These are phyloP conservation scores for Penicillium salamii DNA, from an alignment of 495 filamentous ascomycete species.

Conservation along the genomic window DNA sequence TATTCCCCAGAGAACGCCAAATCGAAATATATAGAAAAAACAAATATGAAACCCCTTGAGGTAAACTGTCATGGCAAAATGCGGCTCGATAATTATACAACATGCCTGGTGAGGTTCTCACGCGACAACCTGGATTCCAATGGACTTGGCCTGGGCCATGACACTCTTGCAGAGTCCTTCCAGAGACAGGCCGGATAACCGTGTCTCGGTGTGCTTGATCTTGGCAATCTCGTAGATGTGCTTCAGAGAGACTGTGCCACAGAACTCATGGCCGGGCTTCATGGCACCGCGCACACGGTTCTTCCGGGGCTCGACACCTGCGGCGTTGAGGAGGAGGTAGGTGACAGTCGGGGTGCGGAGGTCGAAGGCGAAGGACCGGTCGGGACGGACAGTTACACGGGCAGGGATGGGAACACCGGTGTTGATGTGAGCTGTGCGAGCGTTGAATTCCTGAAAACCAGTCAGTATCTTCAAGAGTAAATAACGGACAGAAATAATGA, in stretches of 20 bases:
- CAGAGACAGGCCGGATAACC: slow-evolving; percentile 75
- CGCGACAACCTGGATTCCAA: slow-evolving; percentile 77
- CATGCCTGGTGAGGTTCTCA: slow-evolving; percentile 33
- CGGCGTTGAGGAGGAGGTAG: slow-evolving; percentile 81
- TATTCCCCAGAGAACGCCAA: slow-evolving; percentile 14
- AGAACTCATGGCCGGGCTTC: slow-evolving; percentile 71
- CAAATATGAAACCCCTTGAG: slow-evolving; percentile 8
- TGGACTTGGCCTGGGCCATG: slow-evolving; percentile 82
- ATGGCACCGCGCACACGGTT: slow-evolving; percentile 74
- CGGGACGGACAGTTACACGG: slow-evolving; percentile 85
- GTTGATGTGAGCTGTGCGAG: slow-evolving; percentile 80
- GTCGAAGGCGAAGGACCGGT: slow-evolving; percentile 91
- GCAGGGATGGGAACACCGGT: slow-evolving; percentile 84
- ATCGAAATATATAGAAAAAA: slow-evolving; percentile 5
- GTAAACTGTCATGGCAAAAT: not conserved
- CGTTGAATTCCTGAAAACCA: slow-evolving; percentile 85
- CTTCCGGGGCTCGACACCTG: slow-evolving; percentile 71
- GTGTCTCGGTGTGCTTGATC: slow-evolving; percentile 84
- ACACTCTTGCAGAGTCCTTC: slow-evolving; percentile 82
- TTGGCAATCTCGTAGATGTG: slow-evolving; percentile 97
- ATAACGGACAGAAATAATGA: slow-evolving; percentile 32
- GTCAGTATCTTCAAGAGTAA: not conserved
- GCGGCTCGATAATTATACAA: slow-evolving; percentile 4
- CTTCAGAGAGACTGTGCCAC: slow-evolving; percentile 85
- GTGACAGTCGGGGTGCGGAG: slow-evolving; percentile 89